Evolutionary conservation across 129 eudicot genomes (phyloP), one percentile per base, ranked within the genome.

Genomic region (Logfia minima): DNA sequence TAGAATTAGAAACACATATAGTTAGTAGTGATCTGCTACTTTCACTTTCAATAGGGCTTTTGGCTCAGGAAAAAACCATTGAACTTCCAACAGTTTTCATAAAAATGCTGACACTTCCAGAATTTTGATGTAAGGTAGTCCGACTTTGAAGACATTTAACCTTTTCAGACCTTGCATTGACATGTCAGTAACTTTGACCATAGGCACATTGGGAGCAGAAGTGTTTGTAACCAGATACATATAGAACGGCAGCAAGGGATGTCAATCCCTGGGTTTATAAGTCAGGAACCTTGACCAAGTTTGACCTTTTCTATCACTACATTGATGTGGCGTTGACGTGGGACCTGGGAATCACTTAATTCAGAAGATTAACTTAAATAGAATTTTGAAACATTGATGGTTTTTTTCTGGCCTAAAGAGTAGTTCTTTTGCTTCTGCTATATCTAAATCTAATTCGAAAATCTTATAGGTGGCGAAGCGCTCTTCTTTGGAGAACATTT

Each of bases 401-500:
- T 22, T 19, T 67, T 35, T 48, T 67, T 23, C 26, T 34, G 13
- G 71, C 71, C 52, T 35, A 67, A 48, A 48, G 1, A 24, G 23
- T 45, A 28, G 75, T 51, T 51, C 18, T 6, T 6, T 31, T 22
- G 66, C 43, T 35, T 35, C 37, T 77, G 45, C 53, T 23, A 18
- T 37, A 53, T 24, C 61, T 32, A 39, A 79, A 74, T 60, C 53
- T 55, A 19, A 35, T 51, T 64, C 22, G 21, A 39, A 62, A 80
- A 41, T 77, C 28, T 77, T 80, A 28, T 67, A 91, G 99, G 99
- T 95, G 99, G 99, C 83, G 99, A 70, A 91, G 96, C 77, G 97
- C 99, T 78, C 99, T 95, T 83, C 96, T 95, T 29, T 95, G 99
- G 99, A 91, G 99, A 82, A 88, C 99, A 9, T 95, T 95, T 81